Conservation (phyloP, 306 rosid species). For the Amphicarpaea edgeworthii region DNA sequence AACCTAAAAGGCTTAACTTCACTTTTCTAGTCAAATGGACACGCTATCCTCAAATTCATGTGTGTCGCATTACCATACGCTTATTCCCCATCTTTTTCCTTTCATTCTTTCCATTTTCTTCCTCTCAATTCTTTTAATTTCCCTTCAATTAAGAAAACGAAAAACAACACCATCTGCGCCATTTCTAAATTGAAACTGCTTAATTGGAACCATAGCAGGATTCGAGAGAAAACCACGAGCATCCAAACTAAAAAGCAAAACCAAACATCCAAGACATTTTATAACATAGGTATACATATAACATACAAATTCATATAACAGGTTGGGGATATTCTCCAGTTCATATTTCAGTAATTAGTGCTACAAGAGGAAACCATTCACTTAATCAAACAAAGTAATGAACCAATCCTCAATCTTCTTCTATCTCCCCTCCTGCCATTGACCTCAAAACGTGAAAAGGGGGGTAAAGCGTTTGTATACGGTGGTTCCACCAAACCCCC, state of each 20-base stretch:
- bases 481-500: conserved; percentile 58
- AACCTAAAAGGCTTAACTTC: conserved; percentile 10
- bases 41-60: neutral
- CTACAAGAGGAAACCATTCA: conserved; percentile 54
- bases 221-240: conserved; percentile 27
- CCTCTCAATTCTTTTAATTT: neutral
- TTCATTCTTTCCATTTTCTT: neutral
- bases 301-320: conserved; percentile 63
- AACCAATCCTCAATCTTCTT: conserved; percentile 51
- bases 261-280: conserved; percentile 47
- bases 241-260: conserved; percentile 36
- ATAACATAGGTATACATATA: conserved; percentile 47
- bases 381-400: conserved; percentile 45
- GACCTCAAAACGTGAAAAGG: conserved; percentile 47
- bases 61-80: conserved; percentile 10
- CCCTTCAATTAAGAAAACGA: neutral
- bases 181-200: conserved; percentile 32
- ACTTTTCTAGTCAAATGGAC: conserved; percentile 39
- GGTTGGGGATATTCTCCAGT: conserved; percentile 47
- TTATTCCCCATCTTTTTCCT: neutral
- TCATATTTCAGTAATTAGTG: conserved; percentile 60
- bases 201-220: conserved; percentile 30
- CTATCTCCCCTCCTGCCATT: conserved; percentile 40
- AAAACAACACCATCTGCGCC: neutral
- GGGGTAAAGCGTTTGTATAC: conserved; percentile 46